A percentile compares a stretch with the other conserved stretches of the same genome.
These are phyloP conservation scores for Psilocybe cubensis DNA, from an alignment of 768 basidiomycete species.

Conservation along the genomic window DNA sequence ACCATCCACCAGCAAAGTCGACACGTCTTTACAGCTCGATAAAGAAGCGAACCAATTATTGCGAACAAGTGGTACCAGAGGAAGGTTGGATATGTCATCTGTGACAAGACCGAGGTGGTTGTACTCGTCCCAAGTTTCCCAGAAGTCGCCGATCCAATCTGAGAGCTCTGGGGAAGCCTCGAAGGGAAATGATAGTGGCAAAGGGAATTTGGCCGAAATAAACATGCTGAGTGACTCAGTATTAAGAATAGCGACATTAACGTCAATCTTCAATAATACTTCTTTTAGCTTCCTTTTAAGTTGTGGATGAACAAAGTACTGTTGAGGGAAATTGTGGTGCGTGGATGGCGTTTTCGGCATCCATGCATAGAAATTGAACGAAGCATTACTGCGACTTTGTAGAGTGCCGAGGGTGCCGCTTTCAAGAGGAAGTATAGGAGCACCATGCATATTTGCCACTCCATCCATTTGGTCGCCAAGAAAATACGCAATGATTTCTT, in stretches of 20 bases:
- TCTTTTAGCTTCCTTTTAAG: conserved; percentile 19
- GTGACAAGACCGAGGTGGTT: conserved; percentile 4
- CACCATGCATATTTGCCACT: conserved; percentile 24
- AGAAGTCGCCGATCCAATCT: conserved; percentile 37
- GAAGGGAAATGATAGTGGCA: neutral
- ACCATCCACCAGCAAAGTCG: conserved; percentile 26
- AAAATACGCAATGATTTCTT: conserved; percentile 30
- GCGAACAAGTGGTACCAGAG: conserved; percentile 35
- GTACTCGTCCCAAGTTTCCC: conserved; percentile 30
- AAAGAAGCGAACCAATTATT: conserved; percentile 34
- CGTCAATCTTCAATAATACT: conserved; percentile 18
- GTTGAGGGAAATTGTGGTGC: conserved; percentile 23
- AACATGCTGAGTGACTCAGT: conserved; percentile 13
- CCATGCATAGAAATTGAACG: conserved; percentile 29
- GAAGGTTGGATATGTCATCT: conserved; percentile 27
- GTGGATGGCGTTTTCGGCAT: conserved; percentile 13
- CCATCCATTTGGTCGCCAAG: conserved; percentile 8
- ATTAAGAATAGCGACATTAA: conserved; percentile 29
- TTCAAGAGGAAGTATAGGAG: conserved; percentile 41
- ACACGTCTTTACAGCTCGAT: conserved; percentile 25
- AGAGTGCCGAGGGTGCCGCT: conserved; percentile 33
- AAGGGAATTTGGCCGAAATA: conserved; percentile 9
- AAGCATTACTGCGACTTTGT: conserved; percentile 9
- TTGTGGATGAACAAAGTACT: conserved; percentile 29
- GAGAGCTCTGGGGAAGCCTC: conserved; percentile 11